phyloP scores from a whole-genome alignment of 495 filamentous ascomycete genomes.

The Aspergillus coremiiformis region DNA sequence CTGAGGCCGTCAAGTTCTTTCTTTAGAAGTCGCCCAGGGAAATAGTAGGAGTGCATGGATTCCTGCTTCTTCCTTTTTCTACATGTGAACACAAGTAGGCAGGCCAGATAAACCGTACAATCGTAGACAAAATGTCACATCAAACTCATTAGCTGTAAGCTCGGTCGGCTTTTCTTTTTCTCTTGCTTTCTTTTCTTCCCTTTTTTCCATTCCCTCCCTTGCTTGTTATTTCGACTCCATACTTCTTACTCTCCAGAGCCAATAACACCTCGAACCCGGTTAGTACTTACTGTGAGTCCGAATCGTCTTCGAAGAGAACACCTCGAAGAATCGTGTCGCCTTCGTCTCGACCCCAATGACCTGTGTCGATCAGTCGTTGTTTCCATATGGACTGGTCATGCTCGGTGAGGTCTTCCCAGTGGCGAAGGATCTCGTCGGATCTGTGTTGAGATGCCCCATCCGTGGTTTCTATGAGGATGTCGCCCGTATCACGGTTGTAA shows the following conservation, averaged over 20 bases:
- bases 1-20: no score
- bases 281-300: not conserved
- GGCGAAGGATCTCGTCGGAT: constrained; percentile 24
- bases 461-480: constrained; percentile 3
- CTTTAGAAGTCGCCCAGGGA: no score
- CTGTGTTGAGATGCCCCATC: not conserved
- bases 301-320: constrained; percentile 63
- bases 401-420: constrained; percentile 60
- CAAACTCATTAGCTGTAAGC: not conserved
- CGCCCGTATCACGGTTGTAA: constrained; percentile 2
- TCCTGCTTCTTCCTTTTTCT: not conserved
- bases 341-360: constrained; percentile 64
- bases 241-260: not conserved
- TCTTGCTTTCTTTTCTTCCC: not conserved
- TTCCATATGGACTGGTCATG: constrained; percentile 61
- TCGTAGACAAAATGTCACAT: not conserved
- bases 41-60: not conserved
- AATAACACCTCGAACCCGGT: not conserved
- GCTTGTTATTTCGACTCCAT: not conserved
- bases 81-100: not conserved
- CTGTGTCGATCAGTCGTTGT: constrained; percentile 56
- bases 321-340: constrained; percentile 67
- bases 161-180: not conserved
- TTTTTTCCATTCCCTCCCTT: not conserved
- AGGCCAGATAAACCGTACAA: not conserved